phyloP scores from a whole-genome alignment of 208 protist species.

The Trypanosoma cruzi region DNA sequence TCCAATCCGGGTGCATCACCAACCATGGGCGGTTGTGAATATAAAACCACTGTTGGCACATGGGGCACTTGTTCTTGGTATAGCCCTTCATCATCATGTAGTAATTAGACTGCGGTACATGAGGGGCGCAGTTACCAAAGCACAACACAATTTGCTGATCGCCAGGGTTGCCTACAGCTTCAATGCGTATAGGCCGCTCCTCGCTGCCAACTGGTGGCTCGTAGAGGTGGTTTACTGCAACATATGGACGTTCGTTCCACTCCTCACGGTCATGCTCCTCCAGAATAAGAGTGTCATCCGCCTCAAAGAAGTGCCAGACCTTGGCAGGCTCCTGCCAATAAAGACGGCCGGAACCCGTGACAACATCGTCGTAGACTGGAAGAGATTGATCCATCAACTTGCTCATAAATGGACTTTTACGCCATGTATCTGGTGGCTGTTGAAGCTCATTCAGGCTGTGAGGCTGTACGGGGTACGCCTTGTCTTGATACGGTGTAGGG shows the following conservation, averaged over 20 bases:
- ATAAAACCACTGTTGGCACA: constrained; percentile 92
- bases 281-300: constrained; percentile 89
- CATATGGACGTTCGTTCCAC: constrained; percentile 90
- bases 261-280: constrained; percentile 93
- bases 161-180: constrained; percentile 81
- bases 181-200: constrained; percentile 87
- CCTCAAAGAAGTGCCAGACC: constrained; percentile 86
- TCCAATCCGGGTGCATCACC: constrained; percentile 93
- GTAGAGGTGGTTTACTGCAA: constrained; percentile 91
- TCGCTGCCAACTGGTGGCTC: constrained; percentile 88
- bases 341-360: constrained; percentile 75
- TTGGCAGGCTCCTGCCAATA: constrained; percentile 91
- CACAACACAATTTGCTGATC: constrained; percentile 87
- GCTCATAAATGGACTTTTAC: constrained; percentile 88
- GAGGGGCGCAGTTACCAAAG: constrained; percentile 90
- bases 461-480: constrained; percentile 82
- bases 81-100: constrained; percentile 94
- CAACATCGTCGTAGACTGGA: constrained; percentile 88
- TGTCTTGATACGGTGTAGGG: constrained; percentile 84
- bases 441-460: constrained; percentile 80
- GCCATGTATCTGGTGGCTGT: constrained; percentile 78
- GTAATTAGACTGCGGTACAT: constrained; percentile 90
- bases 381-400: constrained; percentile 90
- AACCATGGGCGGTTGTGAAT: constrained; percentile 90
- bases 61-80: constrained; percentile 88